A percentile compares a stretch with the other conserved stretches of the same genome.
phyloP scores from a whole-genome alignment of 2,329 filamentous ascomycete genomes.

The Emmonsiellopsis sp. region DNA sequence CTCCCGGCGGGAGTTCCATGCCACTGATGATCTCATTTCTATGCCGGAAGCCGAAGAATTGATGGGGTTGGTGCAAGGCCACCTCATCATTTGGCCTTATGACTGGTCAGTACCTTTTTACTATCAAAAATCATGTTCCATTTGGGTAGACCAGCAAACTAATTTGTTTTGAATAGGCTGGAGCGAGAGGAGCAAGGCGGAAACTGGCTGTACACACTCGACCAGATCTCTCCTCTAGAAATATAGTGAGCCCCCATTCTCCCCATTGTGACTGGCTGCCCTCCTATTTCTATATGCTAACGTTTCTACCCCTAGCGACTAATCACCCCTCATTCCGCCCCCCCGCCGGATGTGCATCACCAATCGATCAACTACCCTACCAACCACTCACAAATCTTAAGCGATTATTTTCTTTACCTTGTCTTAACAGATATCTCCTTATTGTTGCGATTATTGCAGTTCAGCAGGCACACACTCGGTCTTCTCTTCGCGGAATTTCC shows the following conservation, averaged over 20 bases:
- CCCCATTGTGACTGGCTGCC: too few relatives aligned
- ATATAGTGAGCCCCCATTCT: constrained; percentile 55
- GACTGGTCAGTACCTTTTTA: constrained; percentile 56
- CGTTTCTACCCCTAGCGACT: not conserved
- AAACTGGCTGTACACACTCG: constrained; percentile 95
- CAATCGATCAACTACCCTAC: not conserved
- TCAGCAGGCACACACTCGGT: too few relatives aligned
- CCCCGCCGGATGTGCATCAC: too few relatives aligned
- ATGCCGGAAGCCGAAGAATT: constrained; percentile 72
- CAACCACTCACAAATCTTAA: not conserved
- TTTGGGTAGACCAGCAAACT: constrained; percentile 1
- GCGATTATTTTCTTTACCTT: not conserved
- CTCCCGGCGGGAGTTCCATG: constrained; percentile 39
- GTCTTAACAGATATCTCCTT: constrained; percentile 1
- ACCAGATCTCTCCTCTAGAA: constrained; percentile 89
- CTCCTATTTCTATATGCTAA: not conserved
- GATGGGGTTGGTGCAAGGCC: constrained; percentile 72
- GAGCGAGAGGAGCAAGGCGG: constrained; percentile 82
- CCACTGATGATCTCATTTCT: constrained; percentile 65
- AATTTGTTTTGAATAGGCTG: constrained; percentile 45
- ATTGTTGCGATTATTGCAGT: too few relatives aligned
- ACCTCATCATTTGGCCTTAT: constrained; percentile 86
- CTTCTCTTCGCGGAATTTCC: too few relatives aligned
- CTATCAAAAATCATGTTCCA: not conserved
- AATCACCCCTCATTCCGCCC: not conserved